Evolutionary conservation across 2,329 filamentous ascomycete species (phyloP).

Genomic region (Coniochaeta prunicola): DNA sequence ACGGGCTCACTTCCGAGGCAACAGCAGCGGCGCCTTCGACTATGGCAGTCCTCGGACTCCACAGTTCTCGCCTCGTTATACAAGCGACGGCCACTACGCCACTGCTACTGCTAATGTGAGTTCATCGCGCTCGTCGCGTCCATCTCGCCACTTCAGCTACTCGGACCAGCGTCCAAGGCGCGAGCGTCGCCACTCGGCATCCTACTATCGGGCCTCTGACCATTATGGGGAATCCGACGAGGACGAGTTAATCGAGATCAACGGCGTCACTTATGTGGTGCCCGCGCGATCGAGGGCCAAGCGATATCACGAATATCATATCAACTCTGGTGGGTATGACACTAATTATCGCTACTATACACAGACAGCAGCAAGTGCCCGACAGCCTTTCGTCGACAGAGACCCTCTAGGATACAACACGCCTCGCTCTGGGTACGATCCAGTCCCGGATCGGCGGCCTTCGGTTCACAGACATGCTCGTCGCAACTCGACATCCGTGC

Average conservation of each 20-base stretch:
- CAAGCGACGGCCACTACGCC: constrained; percentile 55
- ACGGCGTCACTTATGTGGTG: constrained; percentile 46
- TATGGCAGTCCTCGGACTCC: constrained; percentile 28
- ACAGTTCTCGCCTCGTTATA: constrained; percentile 53
- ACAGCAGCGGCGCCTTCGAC: constrained; percentile 33
- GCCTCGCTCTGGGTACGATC: constrained; percentile 30
- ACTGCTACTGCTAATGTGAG: constrained; percentile 62
- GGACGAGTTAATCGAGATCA: constrained; percentile 51
- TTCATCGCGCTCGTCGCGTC: constrained; percentile 39
- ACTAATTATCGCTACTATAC: constrained; percentile 52
- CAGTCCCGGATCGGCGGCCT: constrained; percentile 27
- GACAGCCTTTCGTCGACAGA: constrained; percentile 29
- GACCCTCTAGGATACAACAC: constrained; percentile 32
- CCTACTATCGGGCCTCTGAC: constrained; percentile 51
- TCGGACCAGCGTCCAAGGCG: constrained; percentile 37
- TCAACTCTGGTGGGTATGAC: constrained; percentile 40
- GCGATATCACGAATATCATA: constrained; percentile 28
- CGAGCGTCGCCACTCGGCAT: constrained; percentile 50
- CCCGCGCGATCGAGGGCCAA: constrained; percentile 43
- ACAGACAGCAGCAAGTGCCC: constrained; percentile 29
- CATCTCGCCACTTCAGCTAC: constrained; percentile 31
- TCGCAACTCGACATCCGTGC: constrained; percentile 40
- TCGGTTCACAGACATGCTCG: constrained; percentile 33
- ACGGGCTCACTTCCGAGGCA: constrained; percentile 40
- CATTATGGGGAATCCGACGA: constrained; percentile 57